These are phyloP conservation scores for Gnaphalium uliginosum DNA, from an alignment of 129 eudicot species.

Conservation along the genomic window DNA sequence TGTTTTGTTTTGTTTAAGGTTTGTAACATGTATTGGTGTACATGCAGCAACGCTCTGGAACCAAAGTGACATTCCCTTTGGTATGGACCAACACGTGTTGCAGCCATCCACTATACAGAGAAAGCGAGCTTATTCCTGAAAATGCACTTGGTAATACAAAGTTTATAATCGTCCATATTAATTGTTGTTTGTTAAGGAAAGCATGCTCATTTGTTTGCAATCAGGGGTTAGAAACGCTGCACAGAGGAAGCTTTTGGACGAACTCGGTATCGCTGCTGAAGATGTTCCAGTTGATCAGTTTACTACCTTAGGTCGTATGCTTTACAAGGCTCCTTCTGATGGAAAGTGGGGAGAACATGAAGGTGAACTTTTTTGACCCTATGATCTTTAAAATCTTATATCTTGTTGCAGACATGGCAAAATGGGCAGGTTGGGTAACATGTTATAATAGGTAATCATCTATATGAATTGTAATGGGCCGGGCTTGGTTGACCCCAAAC, in stretches of 20 bases:
- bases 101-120: slow-evolving; percentile 91
- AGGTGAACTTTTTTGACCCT: slow-evolving; percentile 43
- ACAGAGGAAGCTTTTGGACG: slow-evolving; percentile 94
- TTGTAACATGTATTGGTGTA: slow-evolving; percentile 9
- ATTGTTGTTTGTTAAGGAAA: background rate
- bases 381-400: background rate
- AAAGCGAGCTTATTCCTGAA: slow-evolving; percentile 80
- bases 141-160: slow-evolving; percentile 58
- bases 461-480: background rate
- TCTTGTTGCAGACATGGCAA: background rate
- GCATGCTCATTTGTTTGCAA: slow-evolving; percentile 13
- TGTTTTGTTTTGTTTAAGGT: background rate
- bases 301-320: slow-evolving; percentile 87
- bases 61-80: slow-evolving; percentile 95
- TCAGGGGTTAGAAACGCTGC: slow-evolving; percentile 97
- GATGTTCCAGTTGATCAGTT: slow-evolving; percentile 95
- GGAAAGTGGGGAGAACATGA: slow-evolving; percentile 99
- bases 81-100: slow-evolving; percentile 99
- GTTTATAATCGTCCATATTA: background rate
- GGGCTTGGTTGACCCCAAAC: background rate
- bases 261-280: slow-evolving; percentile 86
- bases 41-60: slow-evolving; percentile 86
- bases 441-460: background rate
- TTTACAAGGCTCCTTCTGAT: slow-evolving; percentile 95
- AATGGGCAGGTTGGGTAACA: background rate